phyloP scores from a whole-genome alignment of 2,329 filamentous ascomycete species.

The Claviceps sp. region DNA sequence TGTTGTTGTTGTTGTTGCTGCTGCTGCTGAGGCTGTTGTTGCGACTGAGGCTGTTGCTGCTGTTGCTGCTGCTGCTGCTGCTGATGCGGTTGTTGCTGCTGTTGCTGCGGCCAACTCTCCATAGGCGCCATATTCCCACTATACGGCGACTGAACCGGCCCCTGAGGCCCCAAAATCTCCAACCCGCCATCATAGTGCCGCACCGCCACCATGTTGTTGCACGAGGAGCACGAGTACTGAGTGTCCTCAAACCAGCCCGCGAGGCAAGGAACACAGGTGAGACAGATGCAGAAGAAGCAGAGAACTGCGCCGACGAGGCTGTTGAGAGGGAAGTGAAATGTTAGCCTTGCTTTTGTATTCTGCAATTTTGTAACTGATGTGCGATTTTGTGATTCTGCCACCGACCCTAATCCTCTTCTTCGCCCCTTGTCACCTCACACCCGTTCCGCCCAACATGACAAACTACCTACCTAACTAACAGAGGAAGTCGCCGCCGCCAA shows the following conservation, averaged over 20 bases:
- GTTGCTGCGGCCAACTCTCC: not conserved
- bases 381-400: no score
- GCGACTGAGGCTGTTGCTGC: not conserved
- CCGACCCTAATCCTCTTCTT: not conserved
- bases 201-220: slow-evolving; percentile 17
- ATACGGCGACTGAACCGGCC: slow-evolving; percentile 8
- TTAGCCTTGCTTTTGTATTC: not conserved
- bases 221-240: slow-evolving; percentile 16
- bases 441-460: no score
- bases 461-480: no score
- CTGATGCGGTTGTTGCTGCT: not conserved
- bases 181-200: slow-evolving; percentile 10
- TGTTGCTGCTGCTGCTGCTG: slow-evolving; percentile 1
- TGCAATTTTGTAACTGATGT: not conserved
- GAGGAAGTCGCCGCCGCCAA: no score
- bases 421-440: not conserved
- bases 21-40: not conserved
- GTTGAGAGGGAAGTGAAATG: not conserved
- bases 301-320: slow-evolving; percentile 17
- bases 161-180: slow-evolving; percentile 11
- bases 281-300: slow-evolving; percentile 19
- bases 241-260: slow-evolving; percentile 20
- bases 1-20: not conserved
- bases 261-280: slow-evolving; percentile 19
- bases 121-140: slow-evolving; percentile 4